Percentiles rank a stretch among this genome's conserved stretches.
Conservation (phyloP, 352 stramenopile species). For the Globisporangium recalcitrans region DNA sequence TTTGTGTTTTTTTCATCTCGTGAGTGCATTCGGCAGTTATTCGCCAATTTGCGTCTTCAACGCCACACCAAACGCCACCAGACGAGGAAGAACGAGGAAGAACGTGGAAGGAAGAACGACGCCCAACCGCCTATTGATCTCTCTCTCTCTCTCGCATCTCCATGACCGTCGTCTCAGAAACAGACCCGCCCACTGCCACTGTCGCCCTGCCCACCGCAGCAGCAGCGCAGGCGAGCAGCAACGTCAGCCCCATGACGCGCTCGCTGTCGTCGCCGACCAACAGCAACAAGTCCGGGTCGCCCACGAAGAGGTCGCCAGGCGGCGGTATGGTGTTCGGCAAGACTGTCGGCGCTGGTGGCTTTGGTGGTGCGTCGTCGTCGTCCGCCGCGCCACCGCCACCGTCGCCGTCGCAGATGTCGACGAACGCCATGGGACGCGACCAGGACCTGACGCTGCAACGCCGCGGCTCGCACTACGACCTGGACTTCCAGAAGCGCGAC, state of each 20-base stretch:
- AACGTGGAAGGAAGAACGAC: too few relatives aligned
- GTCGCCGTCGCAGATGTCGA: conserved; percentile 8
- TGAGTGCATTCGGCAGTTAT: too few relatives aligned
- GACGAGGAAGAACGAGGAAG: too few relatives aligned
- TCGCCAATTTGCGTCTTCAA: too few relatives aligned
- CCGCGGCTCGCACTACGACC: conserved; percentile 25
- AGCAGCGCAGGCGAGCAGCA: not conserved
- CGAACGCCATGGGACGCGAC: conserved; percentile 3
- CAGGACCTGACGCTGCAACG: conserved; percentile 9
- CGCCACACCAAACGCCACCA: too few relatives aligned
- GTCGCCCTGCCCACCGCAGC: too few relatives aligned
- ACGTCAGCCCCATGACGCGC: conserved; percentile 6
- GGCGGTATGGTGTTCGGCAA: conserved; percentile 2
- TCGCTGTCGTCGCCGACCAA: conserved; percentile 13
- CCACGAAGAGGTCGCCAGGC: conserved; percentile 2
- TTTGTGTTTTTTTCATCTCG: too few relatives aligned
- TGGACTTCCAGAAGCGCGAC: conserved; percentile 41
- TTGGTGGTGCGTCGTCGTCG: not conserved
- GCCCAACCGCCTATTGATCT: too few relatives aligned
- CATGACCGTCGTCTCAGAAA: conserved; percentile 6
- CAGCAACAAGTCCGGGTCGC: conserved; percentile 7
- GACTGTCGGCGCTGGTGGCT: not conserved
- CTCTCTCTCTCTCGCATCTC: not conserved
- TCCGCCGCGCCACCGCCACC: not conserved
- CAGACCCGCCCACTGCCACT: not conserved